These are phyloP conservation scores for Nakazawaea laoshanensis DNA, from an alignment of 805 yeast species.

Conservation along the genomic window DNA sequence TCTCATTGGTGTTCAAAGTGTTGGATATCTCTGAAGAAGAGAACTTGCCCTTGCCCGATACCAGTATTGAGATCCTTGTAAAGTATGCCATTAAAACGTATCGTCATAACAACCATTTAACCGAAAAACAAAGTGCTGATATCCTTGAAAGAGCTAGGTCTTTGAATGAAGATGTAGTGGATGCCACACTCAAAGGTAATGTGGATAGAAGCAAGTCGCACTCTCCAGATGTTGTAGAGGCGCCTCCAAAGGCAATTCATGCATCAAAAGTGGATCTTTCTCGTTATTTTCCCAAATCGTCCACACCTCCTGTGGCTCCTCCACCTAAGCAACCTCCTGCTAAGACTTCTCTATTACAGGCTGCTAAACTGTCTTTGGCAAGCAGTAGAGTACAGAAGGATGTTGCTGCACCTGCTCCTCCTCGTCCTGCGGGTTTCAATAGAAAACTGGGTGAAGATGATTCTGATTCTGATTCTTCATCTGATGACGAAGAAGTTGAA, in stretches of 20 bases:
- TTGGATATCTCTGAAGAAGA: constrained; percentile 56
- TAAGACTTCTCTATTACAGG: constrained; percentile 8
- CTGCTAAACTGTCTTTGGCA: constrained; percentile 7
- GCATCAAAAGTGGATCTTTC: constrained; percentile 12
- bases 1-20: constrained; percentile 55
- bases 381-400: constrained; percentile 4
- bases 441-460: constrained; percentile 13
- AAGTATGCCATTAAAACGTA: constrained; percentile 60
- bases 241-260: no score
- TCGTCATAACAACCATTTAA: constrained; percentile 60
- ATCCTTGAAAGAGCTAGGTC: constrained; percentile 53
- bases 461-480: constrained; percentile 18
- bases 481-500: constrained; percentile 14
- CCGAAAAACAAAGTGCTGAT: constrained; percentile 56
- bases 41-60: constrained; percentile 38
- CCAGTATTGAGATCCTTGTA: constrained; percentile 47
- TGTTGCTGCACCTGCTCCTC: constrained; percentile 10
- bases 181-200: no score
- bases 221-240: no score
- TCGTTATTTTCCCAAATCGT: constrained; percentile 4
- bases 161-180: constrained; percentile 47
- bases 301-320: constrained; percentile 4
- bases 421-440: constrained; percentile 13
- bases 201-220: no score
- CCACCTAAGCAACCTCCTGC: constrained; percentile 11